Conservation (phyloP, 2,329 filamentous ascomycete genomes). For the Colletotrichum abscissum region DNA sequence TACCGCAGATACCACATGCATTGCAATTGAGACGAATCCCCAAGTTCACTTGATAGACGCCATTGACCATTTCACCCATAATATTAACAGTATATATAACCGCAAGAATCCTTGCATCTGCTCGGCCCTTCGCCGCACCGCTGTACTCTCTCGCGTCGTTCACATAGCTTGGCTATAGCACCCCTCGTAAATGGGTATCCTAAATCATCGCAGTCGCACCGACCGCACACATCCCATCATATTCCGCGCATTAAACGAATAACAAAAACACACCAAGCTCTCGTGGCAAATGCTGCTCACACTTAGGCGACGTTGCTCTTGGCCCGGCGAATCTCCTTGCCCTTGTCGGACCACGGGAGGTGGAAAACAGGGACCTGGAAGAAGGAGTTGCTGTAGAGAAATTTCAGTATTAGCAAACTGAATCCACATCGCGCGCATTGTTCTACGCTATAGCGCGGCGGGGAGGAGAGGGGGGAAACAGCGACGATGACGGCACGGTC, state of each 20-base stretch:
- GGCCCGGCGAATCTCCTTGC: constrained; percentile 64
- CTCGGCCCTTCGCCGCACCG: too few species aligned
- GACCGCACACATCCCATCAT: background rate
- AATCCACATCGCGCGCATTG: constrained; percentile 12
- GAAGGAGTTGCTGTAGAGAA: constrained; percentile 76
- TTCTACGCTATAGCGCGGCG: background rate
- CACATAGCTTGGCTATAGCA: background rate
- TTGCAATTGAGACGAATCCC: too few species aligned
- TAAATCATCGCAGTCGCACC: background rate
- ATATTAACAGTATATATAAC: background rate
- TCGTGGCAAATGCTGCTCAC: background rate
- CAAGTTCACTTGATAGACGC: too few species aligned
- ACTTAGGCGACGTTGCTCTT: constrained; percentile 55
- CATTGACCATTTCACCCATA: too few species aligned
- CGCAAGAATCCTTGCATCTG: background rate
- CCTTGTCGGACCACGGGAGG: constrained; percentile 93
- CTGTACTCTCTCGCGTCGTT: background rate
- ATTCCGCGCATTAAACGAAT: background rate
- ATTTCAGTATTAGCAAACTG: constrained; percentile 39
- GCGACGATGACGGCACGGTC: background rate
- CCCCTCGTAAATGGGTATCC: background rate
- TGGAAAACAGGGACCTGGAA: constrained; percentile 92
- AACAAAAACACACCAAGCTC: background rate
- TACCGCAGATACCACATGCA: too few species aligned
- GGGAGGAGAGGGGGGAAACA: background rate